These are phyloP conservation scores for Seminavis robusta DNA, from an alignment of 108 stramenopile species.

Conservation along the genomic window DNA sequence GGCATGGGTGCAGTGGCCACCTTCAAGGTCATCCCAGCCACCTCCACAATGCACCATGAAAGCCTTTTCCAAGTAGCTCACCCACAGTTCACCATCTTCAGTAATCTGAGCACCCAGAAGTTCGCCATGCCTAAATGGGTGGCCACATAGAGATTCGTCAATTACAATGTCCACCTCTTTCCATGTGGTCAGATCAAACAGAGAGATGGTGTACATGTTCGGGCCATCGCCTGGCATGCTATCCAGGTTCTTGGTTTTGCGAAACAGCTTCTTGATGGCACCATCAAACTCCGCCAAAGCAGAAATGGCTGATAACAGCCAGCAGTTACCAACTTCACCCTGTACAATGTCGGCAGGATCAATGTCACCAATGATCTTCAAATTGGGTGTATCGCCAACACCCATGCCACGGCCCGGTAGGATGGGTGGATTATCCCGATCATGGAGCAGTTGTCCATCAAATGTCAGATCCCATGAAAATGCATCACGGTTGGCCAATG, in stretches of 20 bases:
- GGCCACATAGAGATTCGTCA: conserved; percentile 31
- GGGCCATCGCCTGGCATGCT: conserved; percentile 26
- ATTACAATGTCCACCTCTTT: conserved; percentile 32
- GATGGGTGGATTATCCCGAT: conserved; percentile 21
- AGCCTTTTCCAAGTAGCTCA: conserved; percentile 39
- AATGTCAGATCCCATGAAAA: conserved; percentile 8
- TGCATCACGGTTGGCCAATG: not conserved
- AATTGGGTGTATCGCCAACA: conserved; percentile 28
- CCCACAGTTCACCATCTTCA: conserved; percentile 45
- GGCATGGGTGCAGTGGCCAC: conserved; percentile 37
- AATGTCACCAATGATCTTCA: conserved; percentile 33
- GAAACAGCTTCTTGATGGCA: conserved; percentile 33
- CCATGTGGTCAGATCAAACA: conserved; percentile 38
- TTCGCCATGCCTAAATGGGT: conserved; percentile 20
- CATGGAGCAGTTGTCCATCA: too few species aligned
- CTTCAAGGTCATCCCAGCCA: conserved; percentile 14
- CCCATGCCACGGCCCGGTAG: conserved; percentile 49
- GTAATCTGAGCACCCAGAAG: conserved; percentile 26
- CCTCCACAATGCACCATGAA: conserved; percentile 26
- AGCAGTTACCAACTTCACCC: conserved; percentile 41
- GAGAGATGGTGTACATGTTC: conserved; percentile 30
- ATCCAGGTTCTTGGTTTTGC: conserved; percentile 33
- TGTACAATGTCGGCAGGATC: conserved; percentile 42
- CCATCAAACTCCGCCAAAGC: conserved; percentile 48
- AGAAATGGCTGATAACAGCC: conserved; percentile 36